Percentiles rank a stretch among this genome's conserved stretches.
Conservation (phyloP, 148 eudicot species). For the Persicaria tinctoria region DNA sequence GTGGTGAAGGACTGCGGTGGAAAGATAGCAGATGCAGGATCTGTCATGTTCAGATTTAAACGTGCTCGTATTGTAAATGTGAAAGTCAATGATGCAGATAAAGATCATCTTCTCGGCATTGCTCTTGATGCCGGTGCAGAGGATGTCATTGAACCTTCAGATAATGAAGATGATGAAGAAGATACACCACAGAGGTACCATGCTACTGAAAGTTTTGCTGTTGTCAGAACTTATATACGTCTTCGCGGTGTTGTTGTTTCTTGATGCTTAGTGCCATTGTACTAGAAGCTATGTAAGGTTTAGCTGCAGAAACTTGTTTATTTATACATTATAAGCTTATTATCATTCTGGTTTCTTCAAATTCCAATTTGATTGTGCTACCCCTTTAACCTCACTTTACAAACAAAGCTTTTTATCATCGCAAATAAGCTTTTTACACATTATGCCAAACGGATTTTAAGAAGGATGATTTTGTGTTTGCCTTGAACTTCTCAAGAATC, state of each 20-base stretch:
- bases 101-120: constrained; percentile 63
- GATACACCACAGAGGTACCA: constrained; percentile 60
- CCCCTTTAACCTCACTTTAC: too few species aligned
- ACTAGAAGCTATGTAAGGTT: too few species aligned
- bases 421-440: too few species aligned
- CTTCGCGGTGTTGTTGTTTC: neutral
- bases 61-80: constrained; percentile 75
- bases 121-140: constrained; percentile 98
- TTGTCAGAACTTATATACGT: neutral
- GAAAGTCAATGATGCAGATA: constrained; percentile 63
- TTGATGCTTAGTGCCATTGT: neutral
- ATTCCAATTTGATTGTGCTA: too few species aligned
- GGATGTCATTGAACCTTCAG: constrained; percentile 76
- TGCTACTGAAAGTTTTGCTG: neutral
- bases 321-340: too few species aligned
- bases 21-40: constrained; percentile 95
- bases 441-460: too few species aligned
- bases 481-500: neutral
- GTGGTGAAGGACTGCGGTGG: constrained; percentile 87
- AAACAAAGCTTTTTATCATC: too few species aligned
- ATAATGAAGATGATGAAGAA: constrained; percentile 65
- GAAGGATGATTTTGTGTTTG: neutral
- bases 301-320: too few species aligned
- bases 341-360: too few species aligned
- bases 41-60: constrained; percentile 81